Conservation (phyloP, 2,329 filamentous ascomycete species). For the Diaporthe amygdali region DNA sequence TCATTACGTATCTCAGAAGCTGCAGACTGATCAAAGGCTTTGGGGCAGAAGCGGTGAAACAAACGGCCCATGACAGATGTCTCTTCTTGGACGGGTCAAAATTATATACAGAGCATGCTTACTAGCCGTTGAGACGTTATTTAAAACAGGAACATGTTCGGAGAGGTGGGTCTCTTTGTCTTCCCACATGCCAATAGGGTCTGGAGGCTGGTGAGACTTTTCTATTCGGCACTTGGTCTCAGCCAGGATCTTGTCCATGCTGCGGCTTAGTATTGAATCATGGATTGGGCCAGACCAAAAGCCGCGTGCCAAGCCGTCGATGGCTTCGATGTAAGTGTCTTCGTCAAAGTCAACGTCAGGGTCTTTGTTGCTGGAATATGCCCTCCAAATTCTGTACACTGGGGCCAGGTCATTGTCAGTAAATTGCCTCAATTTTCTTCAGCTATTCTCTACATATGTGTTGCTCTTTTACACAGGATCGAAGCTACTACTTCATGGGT, state of each 20-base stretch:
- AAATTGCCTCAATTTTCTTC: no score
- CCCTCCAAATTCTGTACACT: neutral
- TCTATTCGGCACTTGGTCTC: neutral
- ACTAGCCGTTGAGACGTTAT: neutral
- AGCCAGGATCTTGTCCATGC: neutral
- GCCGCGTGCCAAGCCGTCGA: neutral
- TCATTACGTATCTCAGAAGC: no score
- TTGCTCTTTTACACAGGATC: neutral
- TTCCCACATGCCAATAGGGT: neutral
- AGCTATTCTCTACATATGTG: no score
- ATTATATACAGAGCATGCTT: neutral
- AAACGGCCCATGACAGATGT: no score
- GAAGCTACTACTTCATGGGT: neutral
- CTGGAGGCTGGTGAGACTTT: neutral
- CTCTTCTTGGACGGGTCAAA: no score
- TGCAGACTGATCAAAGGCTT: no score
- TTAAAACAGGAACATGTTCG: neutral
- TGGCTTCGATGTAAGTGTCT: neutral
- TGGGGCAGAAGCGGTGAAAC: no score
- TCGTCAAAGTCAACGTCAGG: neutral
- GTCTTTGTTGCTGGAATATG: no score
- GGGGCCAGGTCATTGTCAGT: neutral
- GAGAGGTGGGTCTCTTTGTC: neutral
- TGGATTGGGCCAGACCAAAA: neutral
- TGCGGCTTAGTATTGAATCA: fast-evolving